Evolutionary conservation across 257 asterid species (phyloP).

Genomic region (Fraxinus cuspidata): DNA sequence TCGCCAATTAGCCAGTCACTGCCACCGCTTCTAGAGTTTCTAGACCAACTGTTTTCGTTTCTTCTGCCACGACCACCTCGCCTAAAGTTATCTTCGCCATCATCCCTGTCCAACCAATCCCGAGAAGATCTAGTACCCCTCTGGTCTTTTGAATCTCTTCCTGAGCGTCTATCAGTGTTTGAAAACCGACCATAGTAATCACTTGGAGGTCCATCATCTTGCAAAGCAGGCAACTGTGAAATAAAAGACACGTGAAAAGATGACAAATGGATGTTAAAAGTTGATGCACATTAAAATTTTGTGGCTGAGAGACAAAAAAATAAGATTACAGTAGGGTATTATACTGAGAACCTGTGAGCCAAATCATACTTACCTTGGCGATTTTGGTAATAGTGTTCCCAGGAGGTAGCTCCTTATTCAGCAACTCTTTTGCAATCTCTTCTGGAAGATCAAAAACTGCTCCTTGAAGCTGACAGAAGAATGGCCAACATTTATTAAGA

Average conservation of each 20-base stretch:
- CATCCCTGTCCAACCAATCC: slow-evolving; percentile 51
- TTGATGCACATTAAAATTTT: neutral
- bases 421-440: slow-evolving; percentile 84
- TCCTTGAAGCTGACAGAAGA: slow-evolving; percentile 65
- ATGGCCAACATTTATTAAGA: slow-evolving; percentile 7
- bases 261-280: neutral
- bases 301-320: neutral
- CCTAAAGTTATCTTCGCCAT: slow-evolving; percentile 35
- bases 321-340: neutral
- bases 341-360: neutral
- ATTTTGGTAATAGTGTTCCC: slow-evolving; percentile 83
- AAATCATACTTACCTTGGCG: slow-evolving; percentile 49
- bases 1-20: slow-evolving; percentile 81
- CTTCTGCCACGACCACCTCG: slow-evolving; percentile 48
- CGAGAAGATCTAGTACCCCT: slow-evolving; percentile 64
- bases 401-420: slow-evolving; percentile 70
- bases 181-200: slow-evolving; percentile 85
- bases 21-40: slow-evolving; percentile 51
- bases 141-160: slow-evolving; percentile 60
- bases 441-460: slow-evolving; percentile 97
- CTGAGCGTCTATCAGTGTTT: slow-evolving; percentile 47
- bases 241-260: neutral
- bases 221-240: slow-evolving; percentile 84
- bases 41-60: slow-evolving; percentile 43
- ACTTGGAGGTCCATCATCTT: slow-evolving; percentile 85